phyloP scores from a whole-genome alignment of 352 stramenopile genomes.

The Pythium insidiosum region DNA sequence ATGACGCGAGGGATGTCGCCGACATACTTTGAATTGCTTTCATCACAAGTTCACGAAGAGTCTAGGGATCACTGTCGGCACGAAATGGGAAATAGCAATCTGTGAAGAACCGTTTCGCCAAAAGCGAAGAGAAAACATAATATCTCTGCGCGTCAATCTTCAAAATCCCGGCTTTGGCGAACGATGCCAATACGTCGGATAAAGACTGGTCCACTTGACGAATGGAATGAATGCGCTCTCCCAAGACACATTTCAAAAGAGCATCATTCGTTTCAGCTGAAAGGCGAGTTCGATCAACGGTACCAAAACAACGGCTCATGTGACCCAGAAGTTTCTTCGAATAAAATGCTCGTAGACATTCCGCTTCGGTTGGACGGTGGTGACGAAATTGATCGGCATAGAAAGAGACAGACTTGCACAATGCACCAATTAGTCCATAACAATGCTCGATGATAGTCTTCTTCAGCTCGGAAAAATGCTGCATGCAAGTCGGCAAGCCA shows the following conservation, averaged over 20 bases:
- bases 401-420: conserved; percentile 2
- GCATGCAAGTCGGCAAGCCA: conserved; percentile 6
- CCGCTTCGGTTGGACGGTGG: conserved; percentile 3
- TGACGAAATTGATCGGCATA: conserved; percentile 7
- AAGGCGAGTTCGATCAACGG: too few species aligned
- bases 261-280: background rate
- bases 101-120: conserved; percentile 5
- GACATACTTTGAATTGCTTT: conserved; percentile 5
- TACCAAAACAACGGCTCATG: too few species aligned
- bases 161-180: too few species aligned
- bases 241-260: background rate
- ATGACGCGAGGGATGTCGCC: conserved; percentile 2
- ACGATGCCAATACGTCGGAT: too few species aligned
- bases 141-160: conserved; percentile 1
- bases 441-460: background rate
- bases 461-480: conserved; percentile 7
- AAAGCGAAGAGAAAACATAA: conserved; percentile 6
- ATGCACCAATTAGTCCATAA: background rate
- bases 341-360: too few species aligned
- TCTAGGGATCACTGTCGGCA: background rate
- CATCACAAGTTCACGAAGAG: conserved; percentile 7
- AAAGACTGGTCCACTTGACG: background rate
- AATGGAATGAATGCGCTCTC: background rate
- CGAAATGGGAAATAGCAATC: conserved; percentile 6
- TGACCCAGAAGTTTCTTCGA: too few species aligned